A percentile compares a stretch with the other conserved stretches of the same genome.
These are phyloP conservation scores for Crithidia mellificae DNA, from an alignment of 208 protist species.

Conservation along the genomic window DNA sequence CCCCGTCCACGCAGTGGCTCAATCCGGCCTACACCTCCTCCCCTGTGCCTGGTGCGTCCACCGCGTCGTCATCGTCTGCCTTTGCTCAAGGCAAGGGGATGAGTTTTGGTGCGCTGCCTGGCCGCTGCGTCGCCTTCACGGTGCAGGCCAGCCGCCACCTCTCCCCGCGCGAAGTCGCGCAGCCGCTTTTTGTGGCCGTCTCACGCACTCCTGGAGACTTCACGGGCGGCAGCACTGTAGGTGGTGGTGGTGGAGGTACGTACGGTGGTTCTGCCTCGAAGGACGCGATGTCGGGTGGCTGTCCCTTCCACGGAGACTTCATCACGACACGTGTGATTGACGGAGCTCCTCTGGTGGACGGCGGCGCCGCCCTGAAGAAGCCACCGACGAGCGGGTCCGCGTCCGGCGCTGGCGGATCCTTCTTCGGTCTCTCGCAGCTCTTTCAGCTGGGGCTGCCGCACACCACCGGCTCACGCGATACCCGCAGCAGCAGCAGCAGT, in stretches of 20 bases:
- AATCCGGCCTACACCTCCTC: constrained; percentile 14
- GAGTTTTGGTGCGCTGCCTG: constrained; percentile 11
- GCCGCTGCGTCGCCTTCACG: constrained; percentile 63
- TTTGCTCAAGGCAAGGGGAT: constrained; percentile 15
- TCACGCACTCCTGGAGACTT: not conserved
- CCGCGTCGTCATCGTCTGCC: not conserved
- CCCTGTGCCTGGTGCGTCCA: too few species aligned
- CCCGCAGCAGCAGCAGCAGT: not conserved
- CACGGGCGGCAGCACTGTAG: not conserved
- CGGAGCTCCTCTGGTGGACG: constrained; percentile 23
- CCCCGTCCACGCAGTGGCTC: constrained; percentile 46
- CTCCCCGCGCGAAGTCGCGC: constrained; percentile 50
- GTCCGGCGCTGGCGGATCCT: not conserved
- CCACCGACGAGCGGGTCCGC: not conserved
- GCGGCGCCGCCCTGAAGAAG: not conserved
- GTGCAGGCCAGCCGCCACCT: constrained; percentile 60
- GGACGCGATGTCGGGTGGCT: constrained; percentile 1
- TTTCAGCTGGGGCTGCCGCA: constrained; percentile 33
- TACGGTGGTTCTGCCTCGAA: not conserved
- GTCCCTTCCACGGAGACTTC: constrained; percentile 43
- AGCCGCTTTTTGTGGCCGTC: constrained; percentile 63
- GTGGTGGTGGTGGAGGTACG: not conserved
- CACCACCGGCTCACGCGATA: not conserved
- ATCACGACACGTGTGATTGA: constrained; percentile 41
- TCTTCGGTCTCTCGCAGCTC: constrained; percentile 25